Evolutionary conservation across 1,139 yeast genomes (phyloP), one percentile per base, ranked within the genome.

Genomic region (Saccharomycopsis phalli): DNA sequence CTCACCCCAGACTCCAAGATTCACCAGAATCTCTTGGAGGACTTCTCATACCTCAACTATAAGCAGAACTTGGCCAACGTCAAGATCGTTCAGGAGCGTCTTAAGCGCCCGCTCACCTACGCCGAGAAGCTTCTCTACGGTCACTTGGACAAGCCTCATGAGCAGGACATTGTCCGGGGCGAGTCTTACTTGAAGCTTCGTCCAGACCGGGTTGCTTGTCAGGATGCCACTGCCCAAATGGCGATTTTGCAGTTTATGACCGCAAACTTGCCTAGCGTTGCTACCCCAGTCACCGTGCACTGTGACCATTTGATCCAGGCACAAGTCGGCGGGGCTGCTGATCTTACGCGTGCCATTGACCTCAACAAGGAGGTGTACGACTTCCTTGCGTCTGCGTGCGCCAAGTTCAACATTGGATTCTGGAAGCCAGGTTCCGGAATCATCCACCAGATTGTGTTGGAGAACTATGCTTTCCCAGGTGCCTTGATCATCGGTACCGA

Each of bases 381-480:
- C 68, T 91, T 91, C 74, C 77, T 91, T 68, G 76, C 86, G 49
- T 67, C 94, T 53, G 91, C 96, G 50, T 83, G 95, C 64, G 95
- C 95, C 58, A 88, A 88, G 71, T 91, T 88, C 74, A 83, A 87
- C 76, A 83, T 91, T 66, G 96, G 96, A 65, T 91, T 91, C 87
- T 91, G 98, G 98, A 84, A 83, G 65, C 97, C 98, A 62, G 97
- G 97, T 63, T 87, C 96, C 46, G 98, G 98, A 74, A 91, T 91
- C 61, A 91, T 91, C 58, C 97, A 91, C 66, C 97, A 91, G 73
- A 88, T 91, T 55, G 94, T 91, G 46, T 73, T 91, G 62, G 98
- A 91, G 71, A 91, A 91, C 76, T 91, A 83, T 65, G 94, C 96
- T 49, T 83, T 83, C 81, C 97, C 97, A 68, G 97, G 97, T 74